A percentile compares a stretch with the other conserved stretches of the same genome.
These are phyloP conservation scores for Fusarium praegraminearum DNA, from an alignment of 2,329 filamentous ascomycete species.

Conservation along the genomic window DNA sequence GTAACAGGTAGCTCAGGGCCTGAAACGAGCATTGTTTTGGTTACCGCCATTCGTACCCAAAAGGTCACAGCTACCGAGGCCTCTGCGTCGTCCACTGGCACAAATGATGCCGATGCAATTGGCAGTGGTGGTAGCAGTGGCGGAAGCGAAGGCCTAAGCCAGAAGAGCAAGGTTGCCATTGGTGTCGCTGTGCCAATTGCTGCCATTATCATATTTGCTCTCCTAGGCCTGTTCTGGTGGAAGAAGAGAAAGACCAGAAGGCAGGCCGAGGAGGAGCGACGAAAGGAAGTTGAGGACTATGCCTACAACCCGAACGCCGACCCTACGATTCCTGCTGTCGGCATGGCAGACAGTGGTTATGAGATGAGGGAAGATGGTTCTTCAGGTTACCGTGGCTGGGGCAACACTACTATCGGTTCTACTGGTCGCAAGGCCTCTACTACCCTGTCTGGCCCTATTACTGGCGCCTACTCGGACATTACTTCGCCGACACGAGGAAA, in stretches of 20 bases:
- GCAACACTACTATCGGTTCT: conserved; percentile 77
- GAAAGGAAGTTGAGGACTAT: conserved; percentile 98
- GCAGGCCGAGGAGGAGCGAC: conserved; percentile 85
- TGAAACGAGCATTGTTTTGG: conserved; percentile 44
- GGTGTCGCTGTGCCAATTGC: conserved; percentile 95
- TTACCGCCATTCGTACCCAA: conserved; percentile 47
- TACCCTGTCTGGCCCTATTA: conserved; percentile 81
- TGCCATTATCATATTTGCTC: conserved; percentile 82
- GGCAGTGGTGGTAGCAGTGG: conserved; percentile 37
- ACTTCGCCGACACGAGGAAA: conserved; percentile 73
- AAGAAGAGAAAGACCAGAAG: conserved; percentile 87
- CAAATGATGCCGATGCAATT: conserved; percentile 49
- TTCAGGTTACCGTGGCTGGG: conserved; percentile 94
- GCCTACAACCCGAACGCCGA: conserved; percentile 98
- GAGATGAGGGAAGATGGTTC: conserved; percentile 83
- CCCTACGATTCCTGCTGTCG: conserved; percentile 74
- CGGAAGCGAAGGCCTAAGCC: conserved; percentile 63
- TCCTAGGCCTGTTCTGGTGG: conserved; percentile 86
- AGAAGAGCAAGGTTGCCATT: conserved; percentile 83
- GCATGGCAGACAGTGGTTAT: conserved; percentile 65
- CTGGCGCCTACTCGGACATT: conserved; percentile 78
- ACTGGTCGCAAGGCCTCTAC: conserved; percentile 88
- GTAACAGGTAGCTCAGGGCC: conserved; percentile 40
- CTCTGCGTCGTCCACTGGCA: conserved; percentile 43
- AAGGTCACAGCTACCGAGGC: conserved; percentile 13